Evolutionary conservation across 2,329 filamentous ascomycete genomes (phyloP).

Genomic region (Penicillium polonicum): DNA sequence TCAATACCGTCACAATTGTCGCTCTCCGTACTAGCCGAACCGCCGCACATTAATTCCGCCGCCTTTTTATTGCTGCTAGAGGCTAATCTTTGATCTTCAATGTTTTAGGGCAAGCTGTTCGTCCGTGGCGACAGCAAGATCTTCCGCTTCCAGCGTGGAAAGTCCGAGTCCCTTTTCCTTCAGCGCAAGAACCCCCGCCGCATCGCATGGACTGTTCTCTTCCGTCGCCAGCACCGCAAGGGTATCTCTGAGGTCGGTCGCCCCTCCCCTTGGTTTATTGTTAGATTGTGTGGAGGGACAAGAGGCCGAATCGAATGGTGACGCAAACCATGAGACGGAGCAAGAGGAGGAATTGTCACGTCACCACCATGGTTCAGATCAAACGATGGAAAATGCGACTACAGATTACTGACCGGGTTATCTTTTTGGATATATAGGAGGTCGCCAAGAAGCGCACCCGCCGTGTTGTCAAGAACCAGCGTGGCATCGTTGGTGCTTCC

Average conservation of each 20-base stretch:
- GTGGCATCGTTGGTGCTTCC: conserved; percentile 97
- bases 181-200: conserved; percentile 99
- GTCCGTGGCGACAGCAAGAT: conserved; percentile 99
- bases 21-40: conserved; percentile 5
- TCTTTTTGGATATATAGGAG: conserved; percentile 65
- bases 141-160: conserved; percentile 99
- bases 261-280: conserved; percentile 25
- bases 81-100: conserved; percentile 35
- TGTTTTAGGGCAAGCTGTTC: conserved; percentile 92
- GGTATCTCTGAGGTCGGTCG: conserved; percentile 97
- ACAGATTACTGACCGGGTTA: conserved; percentile 29
- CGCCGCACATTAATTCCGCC: conserved; percentile 9
- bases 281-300: conserved; percentile 14
- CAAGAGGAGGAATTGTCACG: conserved; percentile 15
- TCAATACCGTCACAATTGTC: conserved; percentile 8
- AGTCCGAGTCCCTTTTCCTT: conserved; percentile 99
- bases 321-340: conserved; percentile 5
- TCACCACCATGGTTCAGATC: conserved; percentile 2
- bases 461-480: conserved; percentile 97
- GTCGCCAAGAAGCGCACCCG: conserved; percentile 99
- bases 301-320: conserved; percentile 8
- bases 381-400: conserved; percentile 9
- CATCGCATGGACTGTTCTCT: conserved; percentile 98
- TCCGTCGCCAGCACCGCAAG: conserved; percentile 99
- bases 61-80: conserved; percentile 2